Evolutionary conservation across 352 stramenopile species (phyloP).

Genomic region (Globisporangium yorkense): DNA sequence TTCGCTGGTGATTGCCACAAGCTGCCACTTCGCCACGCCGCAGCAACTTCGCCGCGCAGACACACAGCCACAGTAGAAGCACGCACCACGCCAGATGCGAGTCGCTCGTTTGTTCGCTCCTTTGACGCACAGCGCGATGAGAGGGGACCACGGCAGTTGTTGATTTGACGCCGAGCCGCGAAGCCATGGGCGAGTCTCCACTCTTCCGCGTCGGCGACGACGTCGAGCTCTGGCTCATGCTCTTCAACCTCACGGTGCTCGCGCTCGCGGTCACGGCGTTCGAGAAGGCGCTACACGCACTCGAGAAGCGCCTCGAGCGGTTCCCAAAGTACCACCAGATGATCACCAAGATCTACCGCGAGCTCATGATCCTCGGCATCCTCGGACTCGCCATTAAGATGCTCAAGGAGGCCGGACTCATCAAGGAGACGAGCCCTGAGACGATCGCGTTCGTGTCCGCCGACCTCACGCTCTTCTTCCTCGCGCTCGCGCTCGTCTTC

Average conservation of each 20-base stretch:
- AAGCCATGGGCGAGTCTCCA: constrained; percentile 8
- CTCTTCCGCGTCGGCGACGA: constrained; percentile 15
- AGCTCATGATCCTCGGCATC: constrained; percentile 59
- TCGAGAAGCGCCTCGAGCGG: constrained; percentile 34
- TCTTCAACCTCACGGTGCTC: constrained; percentile 43
- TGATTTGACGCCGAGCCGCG: not conserved
- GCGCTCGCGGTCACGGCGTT: constrained; percentile 43
- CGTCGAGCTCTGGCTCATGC: constrained; percentile 50
- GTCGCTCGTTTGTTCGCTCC: not conserved
- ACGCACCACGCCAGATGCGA: too few species aligned
- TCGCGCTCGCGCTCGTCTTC: constrained; percentile 42
- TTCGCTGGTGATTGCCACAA: not conserved
- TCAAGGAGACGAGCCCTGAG: constrained; percentile 25
- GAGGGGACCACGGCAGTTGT: not conserved
- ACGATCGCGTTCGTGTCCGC: constrained; percentile 51
- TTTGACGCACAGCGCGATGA: not conserved
- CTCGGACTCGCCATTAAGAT: constrained; percentile 51
- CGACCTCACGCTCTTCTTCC: constrained; percentile 51
- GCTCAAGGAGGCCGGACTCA: constrained; percentile 26
- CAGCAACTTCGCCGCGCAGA: not conserved
- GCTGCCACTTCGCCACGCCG: not conserved
- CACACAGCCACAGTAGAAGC: not conserved
- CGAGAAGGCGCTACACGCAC: constrained; percentile 31
- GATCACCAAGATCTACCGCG: constrained; percentile 52
- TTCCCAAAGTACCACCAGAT: constrained; percentile 70